Evolutionary conservation across 257 asterid species (phyloP).

Genomic region (Henckelia pumila): DNA sequence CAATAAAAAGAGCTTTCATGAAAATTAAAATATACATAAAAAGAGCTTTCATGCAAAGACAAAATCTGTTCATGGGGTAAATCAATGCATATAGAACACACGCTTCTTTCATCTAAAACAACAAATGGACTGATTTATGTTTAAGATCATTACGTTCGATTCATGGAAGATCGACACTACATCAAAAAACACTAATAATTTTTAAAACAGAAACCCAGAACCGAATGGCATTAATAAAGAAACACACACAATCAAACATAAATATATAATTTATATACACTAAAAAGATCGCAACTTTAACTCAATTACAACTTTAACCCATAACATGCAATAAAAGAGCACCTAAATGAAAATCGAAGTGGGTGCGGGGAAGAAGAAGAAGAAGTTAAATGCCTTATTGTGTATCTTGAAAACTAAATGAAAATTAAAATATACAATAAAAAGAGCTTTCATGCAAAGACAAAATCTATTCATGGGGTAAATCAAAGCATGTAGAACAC

Average conservation of each 20-base stretch:
- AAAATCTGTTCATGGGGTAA: slow-evolving; percentile 8
- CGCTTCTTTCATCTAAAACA: slow-evolving; percentile 11
- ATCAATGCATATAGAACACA: background rate
- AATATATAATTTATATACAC: background rate
- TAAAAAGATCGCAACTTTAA: slow-evolving; percentile 28
- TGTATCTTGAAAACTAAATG: slow-evolving; percentile 15
- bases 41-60: slow-evolving; percentile 29
- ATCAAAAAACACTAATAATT: slow-evolving; percentile 18
- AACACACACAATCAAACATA: too few relatives aligned
- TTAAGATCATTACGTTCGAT: slow-evolving; percentile 17
- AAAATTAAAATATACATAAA: slow-evolving; percentile 6
- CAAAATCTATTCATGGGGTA: slow-evolving; percentile 1
- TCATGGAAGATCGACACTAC: slow-evolving; percentile 10
- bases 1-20: too few relatives aligned
- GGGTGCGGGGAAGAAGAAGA: too few relatives aligned
- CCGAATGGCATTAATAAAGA: slow-evolving; percentile 12
- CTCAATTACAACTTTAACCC: slow-evolving; percentile 25
- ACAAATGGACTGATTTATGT: slow-evolving; percentile 5
- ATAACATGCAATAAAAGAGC: slow-evolving; percentile 33
- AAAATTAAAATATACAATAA: slow-evolving; percentile 3
- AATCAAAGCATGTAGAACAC: background rate
- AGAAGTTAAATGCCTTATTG: background rate
- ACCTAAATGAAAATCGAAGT: slow-evolving; percentile 30
- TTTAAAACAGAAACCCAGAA: slow-evolving; percentile 20
- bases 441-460: slow-evolving; percentile 30